Evolutionary conservation across 805 yeast species (phyloP).

Genomic region (Spathaspora sp.): DNA sequence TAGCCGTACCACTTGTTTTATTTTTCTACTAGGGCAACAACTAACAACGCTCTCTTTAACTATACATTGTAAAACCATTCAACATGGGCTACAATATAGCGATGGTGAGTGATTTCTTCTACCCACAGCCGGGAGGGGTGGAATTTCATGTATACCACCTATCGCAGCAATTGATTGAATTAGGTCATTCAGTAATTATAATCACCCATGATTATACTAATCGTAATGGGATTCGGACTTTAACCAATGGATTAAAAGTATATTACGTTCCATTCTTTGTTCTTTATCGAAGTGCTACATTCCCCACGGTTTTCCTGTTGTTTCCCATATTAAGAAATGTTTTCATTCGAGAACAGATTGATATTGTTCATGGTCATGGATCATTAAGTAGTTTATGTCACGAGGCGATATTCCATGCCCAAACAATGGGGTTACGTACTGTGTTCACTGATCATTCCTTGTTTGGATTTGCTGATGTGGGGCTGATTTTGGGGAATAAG

Average conservation of each 20-base stretch:
- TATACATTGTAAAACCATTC: neutral
- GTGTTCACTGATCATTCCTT: slow-evolving; percentile 95
- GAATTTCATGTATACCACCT: slow-evolving; percentile 93
- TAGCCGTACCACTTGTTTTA: no score
- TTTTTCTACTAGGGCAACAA: neutral
- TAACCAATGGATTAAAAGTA: slow-evolving; percentile 89
- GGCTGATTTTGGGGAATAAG: slow-evolving; percentile 83
- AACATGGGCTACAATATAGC: slow-evolving; percentile 35
- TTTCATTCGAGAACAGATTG: slow-evolving; percentile 77
- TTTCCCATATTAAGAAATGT: slow-evolving; percentile 86
- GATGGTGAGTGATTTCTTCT: slow-evolving; percentile 96
- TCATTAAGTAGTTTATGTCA: slow-evolving; percentile 82
- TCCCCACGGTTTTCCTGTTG: slow-evolving; percentile 85
- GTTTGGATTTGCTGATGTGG: slow-evolving; percentile 88
- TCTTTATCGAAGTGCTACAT: slow-evolving; percentile 77
- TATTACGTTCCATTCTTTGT: slow-evolving; percentile 84
- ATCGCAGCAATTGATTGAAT: slow-evolving; percentile 71
- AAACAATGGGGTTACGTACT: slow-evolving; percentile 88
- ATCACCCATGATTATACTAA: slow-evolving; percentile 87
- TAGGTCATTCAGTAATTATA: slow-evolving; percentile 83
- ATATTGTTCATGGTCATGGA: slow-evolving; percentile 95
- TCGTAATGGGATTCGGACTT: slow-evolving; percentile 74
- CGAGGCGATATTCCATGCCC: slow-evolving; percentile 87
- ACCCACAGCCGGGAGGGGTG: slow-evolving; percentile 98
- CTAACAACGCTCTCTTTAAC: neutral